A percentile compares a stretch with the other conserved stretches of the same genome.
Evolutionary conservation across 495 filamentous ascomycete species (phyloP).

Genomic region (Xylaria telfairii): DNA sequence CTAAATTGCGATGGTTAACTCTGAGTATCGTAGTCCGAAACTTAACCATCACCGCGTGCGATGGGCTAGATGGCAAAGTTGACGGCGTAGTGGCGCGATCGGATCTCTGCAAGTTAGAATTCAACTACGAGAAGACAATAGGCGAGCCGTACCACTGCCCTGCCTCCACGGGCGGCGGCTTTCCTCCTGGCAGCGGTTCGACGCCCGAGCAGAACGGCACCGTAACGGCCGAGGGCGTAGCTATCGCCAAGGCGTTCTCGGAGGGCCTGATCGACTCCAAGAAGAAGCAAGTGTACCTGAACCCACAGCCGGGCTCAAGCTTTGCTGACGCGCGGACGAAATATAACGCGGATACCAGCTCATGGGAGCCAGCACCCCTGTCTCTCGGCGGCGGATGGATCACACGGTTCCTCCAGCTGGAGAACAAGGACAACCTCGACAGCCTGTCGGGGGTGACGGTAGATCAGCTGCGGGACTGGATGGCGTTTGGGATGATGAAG

Average conservation of each 20-base stretch:
- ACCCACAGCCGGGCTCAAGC: constrained; percentile 47
- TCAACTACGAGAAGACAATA: constrained; percentile 45
- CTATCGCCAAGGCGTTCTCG: constrained; percentile 48
- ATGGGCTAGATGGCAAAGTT: constrained; percentile 40
- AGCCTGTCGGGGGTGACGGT: constrained; percentile 53
- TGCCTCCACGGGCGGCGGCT: constrained; percentile 32
- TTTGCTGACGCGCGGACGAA: constrained; percentile 52
- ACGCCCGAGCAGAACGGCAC: constrained; percentile 54
- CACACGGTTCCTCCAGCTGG: constrained; percentile 39
- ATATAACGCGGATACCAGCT: constrained; percentile 48
- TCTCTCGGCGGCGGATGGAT: constrained; percentile 49
- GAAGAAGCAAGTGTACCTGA: constrained; percentile 53
- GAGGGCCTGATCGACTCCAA: constrained; percentile 53
- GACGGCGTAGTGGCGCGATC: constrained; percentile 35
- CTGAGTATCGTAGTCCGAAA: too few relatives aligned
- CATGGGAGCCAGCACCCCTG: constrained; percentile 46
- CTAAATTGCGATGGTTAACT: too few relatives aligned
- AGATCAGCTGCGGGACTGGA: constrained; percentile 57
- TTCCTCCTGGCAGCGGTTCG: constrained; percentile 20
- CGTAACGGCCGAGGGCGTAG: constrained; percentile 46
- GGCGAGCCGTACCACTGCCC: constrained; percentile 58
- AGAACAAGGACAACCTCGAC: constrained; percentile 43
- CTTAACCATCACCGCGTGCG: constrained; percentile 38
- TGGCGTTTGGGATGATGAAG: constrained; percentile 45
- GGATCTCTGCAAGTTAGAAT: constrained; percentile 31